Evolutionary conservation across 768 basidiomycete species (phyloP), one percentile per base, ranked within the genome.

Genomic region (Clitopilus hobsonii): DNA sequence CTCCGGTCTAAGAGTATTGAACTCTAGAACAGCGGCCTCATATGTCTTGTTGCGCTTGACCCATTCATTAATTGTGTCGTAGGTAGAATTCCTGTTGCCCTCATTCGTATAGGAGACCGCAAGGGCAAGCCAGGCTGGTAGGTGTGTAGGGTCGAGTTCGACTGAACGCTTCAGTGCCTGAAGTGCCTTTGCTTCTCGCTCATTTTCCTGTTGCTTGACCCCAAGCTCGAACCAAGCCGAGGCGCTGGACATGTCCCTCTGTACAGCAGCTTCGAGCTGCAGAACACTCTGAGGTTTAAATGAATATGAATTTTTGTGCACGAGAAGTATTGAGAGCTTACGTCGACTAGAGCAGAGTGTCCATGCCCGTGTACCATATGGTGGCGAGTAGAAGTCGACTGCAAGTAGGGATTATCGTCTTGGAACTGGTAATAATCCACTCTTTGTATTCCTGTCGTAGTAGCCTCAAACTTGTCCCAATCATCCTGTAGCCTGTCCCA

Each of bases 131-230:
- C 94, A 96, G 1, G 96, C 80, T 0, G 86, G 80, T 1, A 90
- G 75, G 61, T 88, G 82, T 2, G 78, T 66, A 2, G 93, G 85
- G 61, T 96, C 89, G 29, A 98, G 81, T 57, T 89, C 84, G 51
- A 94, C 73, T 8, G 94, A 87, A 54, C 86, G 87, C 49, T 79
- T 74, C 18, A 99, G 79, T 1, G 97, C 97, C 53, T 85, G 79
- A 38, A 98, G 81, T 3, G 97, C 97, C 62, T 92, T 87, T 6
- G 81, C 79, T 71, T 99, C 97, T 14, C 95, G 85, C 69, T 99
- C 97, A 67, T 95, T 97, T 71, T 97, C 95, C 69, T 99, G 97
- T 65, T 98, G 97, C 69, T 91, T 94, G 49, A 99, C 86, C 23
- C 97, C 97, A 50, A 98, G 85, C 60, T 89, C 83, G 65, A 82